These are phyloP conservation scores for Vitis cinerea DNA, from an alignment of 164 flowering plant species.

Conservation along the genomic window DNA sequence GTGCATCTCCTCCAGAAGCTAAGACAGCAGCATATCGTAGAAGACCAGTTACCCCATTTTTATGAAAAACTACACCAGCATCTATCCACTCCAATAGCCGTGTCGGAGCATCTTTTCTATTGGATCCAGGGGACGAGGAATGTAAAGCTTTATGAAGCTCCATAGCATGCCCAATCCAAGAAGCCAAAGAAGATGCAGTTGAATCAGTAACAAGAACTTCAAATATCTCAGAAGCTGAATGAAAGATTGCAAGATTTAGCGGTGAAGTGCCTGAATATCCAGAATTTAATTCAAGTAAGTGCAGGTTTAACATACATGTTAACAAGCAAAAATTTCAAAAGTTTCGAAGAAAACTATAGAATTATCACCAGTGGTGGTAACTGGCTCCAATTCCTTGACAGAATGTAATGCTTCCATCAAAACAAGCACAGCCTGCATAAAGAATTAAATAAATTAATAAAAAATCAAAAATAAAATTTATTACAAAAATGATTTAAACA, in stretches of 20 bases:
- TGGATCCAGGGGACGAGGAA: conserved; percentile 94
- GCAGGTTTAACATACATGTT: not conserved
- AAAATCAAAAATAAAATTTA: not conserved
- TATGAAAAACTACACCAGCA: conserved; percentile 92
- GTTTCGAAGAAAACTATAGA: conserved; percentile 5
- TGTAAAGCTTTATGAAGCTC: conserved; percentile 83
- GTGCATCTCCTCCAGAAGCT: conserved; percentile 97
- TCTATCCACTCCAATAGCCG: conserved; percentile 96
- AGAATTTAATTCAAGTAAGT: conserved; percentile 15
- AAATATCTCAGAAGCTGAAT: conserved; percentile 91
- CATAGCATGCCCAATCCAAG: conserved; percentile 89
- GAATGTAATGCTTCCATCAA: conserved; percentile 77
- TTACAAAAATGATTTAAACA: not conserved
- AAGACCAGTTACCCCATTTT: conserved; percentile 86
- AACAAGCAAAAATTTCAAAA: conserved; percentile 7
- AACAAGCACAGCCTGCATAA: conserved; percentile 54
- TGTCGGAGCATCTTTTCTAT: conserved; percentile 91
- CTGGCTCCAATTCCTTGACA: conserved; percentile 68
- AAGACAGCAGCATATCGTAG: conserved; percentile 88
- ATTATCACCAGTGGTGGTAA: conserved; percentile 43
- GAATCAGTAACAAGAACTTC: conserved; percentile 89
- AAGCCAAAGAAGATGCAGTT: conserved; percentile 69
- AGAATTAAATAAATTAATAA: not conserved
- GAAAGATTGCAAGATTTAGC: conserved; percentile 79
- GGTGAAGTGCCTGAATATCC: conserved; percentile 67